Conservation (phyloP, 306 rosid species). For the Ormosia semicastrata region DNA sequence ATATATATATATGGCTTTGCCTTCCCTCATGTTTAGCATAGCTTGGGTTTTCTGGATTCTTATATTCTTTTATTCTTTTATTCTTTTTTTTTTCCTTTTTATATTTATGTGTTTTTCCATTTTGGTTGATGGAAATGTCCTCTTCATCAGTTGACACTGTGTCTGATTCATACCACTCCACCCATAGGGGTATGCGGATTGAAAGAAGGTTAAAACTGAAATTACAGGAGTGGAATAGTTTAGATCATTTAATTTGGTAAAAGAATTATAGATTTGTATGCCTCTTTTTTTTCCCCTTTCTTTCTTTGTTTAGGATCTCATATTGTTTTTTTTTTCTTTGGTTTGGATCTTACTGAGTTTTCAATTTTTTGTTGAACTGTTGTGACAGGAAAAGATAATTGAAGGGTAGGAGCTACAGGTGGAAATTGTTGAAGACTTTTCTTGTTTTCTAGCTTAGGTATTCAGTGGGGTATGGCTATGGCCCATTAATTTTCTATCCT, state of each 20-base stretch:
- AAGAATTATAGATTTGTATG: not conserved
- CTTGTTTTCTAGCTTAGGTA: not conserved
- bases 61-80: too few species aligned
- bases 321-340: slow-evolving; percentile 15
- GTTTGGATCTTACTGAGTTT: slow-evolving; percentile 36
- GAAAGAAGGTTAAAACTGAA: slow-evolving; percentile 14
- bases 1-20: slow-evolving; percentile 28
- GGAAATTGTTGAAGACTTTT: slow-evolving; percentile 34
- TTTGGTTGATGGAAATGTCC: slow-evolving; percentile 37
- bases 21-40: slow-evolving; percentile 25
- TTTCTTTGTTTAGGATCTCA: slow-evolving; percentile 35
- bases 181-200: slow-evolving; percentile 12
- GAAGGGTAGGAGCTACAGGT: slow-evolving; percentile 36
- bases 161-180: slow-evolving; percentile 2
- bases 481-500: slow-evolving; percentile 28
- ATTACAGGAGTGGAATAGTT: slow-evolving; percentile 12
- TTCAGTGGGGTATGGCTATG: slow-evolving; percentile 29
- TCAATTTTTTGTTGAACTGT: slow-evolving; percentile 7
- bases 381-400: slow-evolving; percentile 57
- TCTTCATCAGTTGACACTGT: slow-evolving; percentile 47
- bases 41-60: slow-evolving; percentile 28
- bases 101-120: not conserved
- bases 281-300: not conserved
- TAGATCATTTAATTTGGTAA: slow-evolving; percentile 24
- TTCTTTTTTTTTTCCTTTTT: not conserved